These are phyloP conservation scores for Saccharomyces pastorianus DNA, from an alignment of 1,139 yeast genomes.

Conservation along the genomic window DNA sequence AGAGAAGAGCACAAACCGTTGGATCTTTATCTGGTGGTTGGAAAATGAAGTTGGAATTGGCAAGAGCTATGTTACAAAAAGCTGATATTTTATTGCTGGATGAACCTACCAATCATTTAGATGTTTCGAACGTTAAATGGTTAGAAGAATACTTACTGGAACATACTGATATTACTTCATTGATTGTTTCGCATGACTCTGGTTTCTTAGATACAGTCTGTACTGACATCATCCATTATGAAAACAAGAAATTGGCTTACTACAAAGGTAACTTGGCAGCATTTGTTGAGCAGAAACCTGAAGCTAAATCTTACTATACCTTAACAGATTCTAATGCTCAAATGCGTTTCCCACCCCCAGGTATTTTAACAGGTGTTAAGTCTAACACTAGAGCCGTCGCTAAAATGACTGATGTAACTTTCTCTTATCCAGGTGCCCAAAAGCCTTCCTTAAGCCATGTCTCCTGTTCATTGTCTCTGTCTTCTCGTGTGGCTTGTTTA, in stretches of 20 bases:
- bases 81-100: conserved; percentile 92
- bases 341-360: conserved; percentile 98
- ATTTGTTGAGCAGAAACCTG: conserved; percentile 87
- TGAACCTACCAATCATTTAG: conserved; percentile 98
- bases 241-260: conserved; percentile 86
- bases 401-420: conserved; percentile 76
- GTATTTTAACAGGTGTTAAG: conserved; percentile 91
- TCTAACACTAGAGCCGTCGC: conserved; percentile 94
- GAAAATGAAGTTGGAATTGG: conserved; percentile 97
- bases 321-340: conserved; percentile 86
- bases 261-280: conserved; percentile 93
- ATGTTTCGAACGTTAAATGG: conserved; percentile 91
- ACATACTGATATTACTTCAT: conserved; percentile 81
- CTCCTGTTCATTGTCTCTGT: conserved; percentile 79
- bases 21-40: conserved; percentile 97
- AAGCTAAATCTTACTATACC: conserved; percentile 94
- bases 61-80: conserved; percentile 96
- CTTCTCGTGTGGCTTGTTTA: conserved; percentile 90
- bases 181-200: conserved; percentile 96
- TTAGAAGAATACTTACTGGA: conserved; percentile 74
- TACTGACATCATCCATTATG: conserved; percentile 94
- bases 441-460: conserved; percentile 76
- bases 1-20: conserved; percentile 79
- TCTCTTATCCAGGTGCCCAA: conserved; percentile 80
- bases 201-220: conserved; percentile 94